Base-by-base conservation (phyloP, 129 eudicot genomes). In the Helianthus annuus region DNA sequence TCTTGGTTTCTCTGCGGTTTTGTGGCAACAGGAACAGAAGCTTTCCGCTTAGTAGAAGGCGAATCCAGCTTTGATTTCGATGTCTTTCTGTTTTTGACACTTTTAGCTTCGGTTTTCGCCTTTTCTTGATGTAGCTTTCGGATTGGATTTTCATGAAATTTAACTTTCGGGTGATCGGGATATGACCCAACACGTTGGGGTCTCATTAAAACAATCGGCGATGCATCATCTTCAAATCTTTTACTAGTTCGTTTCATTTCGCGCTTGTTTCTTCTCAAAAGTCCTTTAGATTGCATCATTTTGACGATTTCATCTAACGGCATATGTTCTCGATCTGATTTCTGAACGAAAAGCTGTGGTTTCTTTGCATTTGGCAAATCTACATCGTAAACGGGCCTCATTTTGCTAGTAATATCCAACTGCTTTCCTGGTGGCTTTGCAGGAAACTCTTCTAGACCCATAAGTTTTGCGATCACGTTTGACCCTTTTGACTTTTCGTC, bases 391-490 rank as follows among this genome's bases (percentile, higher is more conserved):
- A 71, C 34, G 0, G 85, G 88, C 66, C 78, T 86, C 54, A 34
- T 70, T 65, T 48, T 80, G 53, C 73, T 84, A 63, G 58, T 58
- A 16, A 77, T 24, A 27, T 79, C 82, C 72, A 46, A 62, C 19
- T 59, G 76, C 22, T 77, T 85, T 44, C 27, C 52, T 5, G 80
- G 19, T 4, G 78, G 72, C 78, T 77, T 82, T 69, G 83, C 64
- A 44, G 95, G 79, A 7, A 80, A 19, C 38, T 85, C 89, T 52
- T 91, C 97, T 12, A 91, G 57, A 51, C 97, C 97, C 97, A 91
- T 91, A 40, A 91, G 96, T 83, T 83, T 91, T 34, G 91, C 92
- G 38, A 91, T 75, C 77, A 84, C 69, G 79, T 86, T 91, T 39
- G 92, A 76, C 15, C 80, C 75, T 46, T 84, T 84, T 53, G 83